phyloP scores from a whole-genome alignment of 352 stramenopile genomes.

The Phytophthora melonis region DNA sequence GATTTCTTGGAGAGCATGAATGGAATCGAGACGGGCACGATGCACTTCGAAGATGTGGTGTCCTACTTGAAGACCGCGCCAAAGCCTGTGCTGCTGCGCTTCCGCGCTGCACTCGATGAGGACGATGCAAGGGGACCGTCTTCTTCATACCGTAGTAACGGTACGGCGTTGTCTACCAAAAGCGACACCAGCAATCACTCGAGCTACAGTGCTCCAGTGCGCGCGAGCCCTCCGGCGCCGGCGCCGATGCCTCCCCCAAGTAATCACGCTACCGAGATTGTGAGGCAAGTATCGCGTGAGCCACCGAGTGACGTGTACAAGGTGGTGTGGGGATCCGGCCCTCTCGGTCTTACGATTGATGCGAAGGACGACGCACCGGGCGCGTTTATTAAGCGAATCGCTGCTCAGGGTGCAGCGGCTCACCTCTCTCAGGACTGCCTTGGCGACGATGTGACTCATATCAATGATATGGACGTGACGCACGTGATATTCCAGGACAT shows the following conservation, averaged over 20 bases:
- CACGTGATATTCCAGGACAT: conserved; percentile 82
- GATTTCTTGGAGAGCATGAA: conserved; percentile 89
- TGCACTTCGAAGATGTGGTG: conserved; percentile 88
- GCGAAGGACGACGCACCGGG: conserved; percentile 61
- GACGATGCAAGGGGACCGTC: conserved; percentile 37
- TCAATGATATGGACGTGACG: conserved; percentile 88
- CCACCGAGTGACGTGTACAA: conserved; percentile 71
- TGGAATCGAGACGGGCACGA: conserved; percentile 63
- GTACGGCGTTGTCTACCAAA: conserved; percentile 38
- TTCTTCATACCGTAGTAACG: conserved; percentile 45
- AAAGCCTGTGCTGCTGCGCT: conserved; percentile 81
- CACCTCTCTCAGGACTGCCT: conserved; percentile 85
- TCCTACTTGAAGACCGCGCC: conserved; percentile 82
- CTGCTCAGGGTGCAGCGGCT: conserved; percentile 70
- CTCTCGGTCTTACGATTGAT: conserved; percentile 85
- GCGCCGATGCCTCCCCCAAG: conserved; percentile 26
- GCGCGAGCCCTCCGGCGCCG: conserved; percentile 25
- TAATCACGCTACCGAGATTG: conserved; percentile 36
- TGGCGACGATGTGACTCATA: conserved; percentile 83
- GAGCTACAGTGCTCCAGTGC: conserved; percentile 37
- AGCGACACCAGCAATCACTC: conserved; percentile 38
- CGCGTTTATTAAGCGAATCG: conserved; percentile 89
- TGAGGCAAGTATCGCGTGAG: conserved; percentile 48
- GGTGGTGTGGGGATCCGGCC: conserved; percentile 79
- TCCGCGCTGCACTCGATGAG: conserved; percentile 59